Base-by-base conservation (phyloP, 768 basidiomycete genomes). In the Epithele typhae region DNA sequence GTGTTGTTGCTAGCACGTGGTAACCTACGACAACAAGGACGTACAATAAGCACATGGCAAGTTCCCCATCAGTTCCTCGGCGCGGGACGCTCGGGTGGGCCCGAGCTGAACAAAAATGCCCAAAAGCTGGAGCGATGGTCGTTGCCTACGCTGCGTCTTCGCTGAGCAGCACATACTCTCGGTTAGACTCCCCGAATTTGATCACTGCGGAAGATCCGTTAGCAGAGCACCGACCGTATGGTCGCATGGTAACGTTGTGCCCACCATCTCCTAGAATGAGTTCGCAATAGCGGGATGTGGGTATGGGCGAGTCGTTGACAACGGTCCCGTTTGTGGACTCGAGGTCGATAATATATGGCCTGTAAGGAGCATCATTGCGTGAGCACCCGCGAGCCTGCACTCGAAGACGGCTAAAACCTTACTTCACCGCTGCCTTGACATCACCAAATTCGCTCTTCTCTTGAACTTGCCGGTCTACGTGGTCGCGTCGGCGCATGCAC, bases 301-400 rank as follows among this genome's bases (percentile, higher is more conserved):
- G 96, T 51, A 98, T 86, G 39, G 75, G 67, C 58, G 85, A 78
- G 51, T 84, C 90, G 58, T 98, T 98, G 37, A 99, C 95, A 55
- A 79, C 75, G 0, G 96, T 98, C 2, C 89, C 84, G 61, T 99
- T 99, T 2, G 96, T 97, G n/a, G 93, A 96, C 57, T 99, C 94
- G 8, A 99, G 79, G 67, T 99, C 96, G 49, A 99, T 96, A 40
- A 99, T 79, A 64, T 93, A 99, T 1, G 96, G 93, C 61, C 93
- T 98, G 54, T 12, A 43, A 17, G 19, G 51, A 27, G 19, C 11
- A 14, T 43, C 27, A 23, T 10, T 10, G 35, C 10, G 21, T 23
- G n/a, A 25, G 32, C 14, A 34, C 19, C 22, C 3, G 18, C 12
- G 14, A 6, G n/a, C 5, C 37, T 6, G 24, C 11, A 27, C 25